Evolutionary conservation across 1,284 basidiomycete species (phyloP).

Genomic region (Cryptococcus hybrid): DNA sequence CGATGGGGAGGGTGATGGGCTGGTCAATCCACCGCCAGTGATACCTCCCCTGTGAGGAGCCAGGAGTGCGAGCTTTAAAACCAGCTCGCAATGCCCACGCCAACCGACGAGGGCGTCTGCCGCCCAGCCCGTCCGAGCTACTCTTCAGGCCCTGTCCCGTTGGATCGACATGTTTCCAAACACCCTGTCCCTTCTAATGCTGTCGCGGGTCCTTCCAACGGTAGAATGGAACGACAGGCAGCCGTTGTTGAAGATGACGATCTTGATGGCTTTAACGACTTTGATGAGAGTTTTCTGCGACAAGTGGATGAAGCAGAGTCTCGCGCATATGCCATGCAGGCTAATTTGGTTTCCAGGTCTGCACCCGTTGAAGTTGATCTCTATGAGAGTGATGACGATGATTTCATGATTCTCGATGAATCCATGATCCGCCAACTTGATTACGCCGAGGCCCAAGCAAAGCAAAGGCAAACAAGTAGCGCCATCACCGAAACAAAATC

Average conservation of each 20-base stretch:
- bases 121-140: background rate
- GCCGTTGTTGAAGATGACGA: background rate
- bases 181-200: background rate
- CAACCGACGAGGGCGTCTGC: background rate
- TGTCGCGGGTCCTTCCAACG: background rate
- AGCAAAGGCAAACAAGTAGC: background rate
- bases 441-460: background rate
- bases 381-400: slow-evolving; percentile 5
- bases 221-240: background rate
- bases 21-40: background rate
- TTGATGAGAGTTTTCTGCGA: background rate
- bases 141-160: background rate
- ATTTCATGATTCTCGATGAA: slow-evolving; percentile 16
- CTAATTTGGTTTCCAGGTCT: background rate
- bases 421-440: slow-evolving; percentile 20
- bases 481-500: slow-evolving; percentile 4
- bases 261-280: background rate
- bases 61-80: background rate
- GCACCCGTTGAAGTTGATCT: background rate
- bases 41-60: background rate
- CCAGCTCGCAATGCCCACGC: background rate
- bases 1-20: background rate
- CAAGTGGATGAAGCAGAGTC: slow-evolving; percentile 1
- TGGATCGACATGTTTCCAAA: background rate
- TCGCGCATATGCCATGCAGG: background rate